Percentiles rank a stretch among this genome's conserved stretches.
Evolutionary conservation across 2,329 filamentous ascomycete species (phyloP).

Genomic region (Botrytis aclada): DNA sequence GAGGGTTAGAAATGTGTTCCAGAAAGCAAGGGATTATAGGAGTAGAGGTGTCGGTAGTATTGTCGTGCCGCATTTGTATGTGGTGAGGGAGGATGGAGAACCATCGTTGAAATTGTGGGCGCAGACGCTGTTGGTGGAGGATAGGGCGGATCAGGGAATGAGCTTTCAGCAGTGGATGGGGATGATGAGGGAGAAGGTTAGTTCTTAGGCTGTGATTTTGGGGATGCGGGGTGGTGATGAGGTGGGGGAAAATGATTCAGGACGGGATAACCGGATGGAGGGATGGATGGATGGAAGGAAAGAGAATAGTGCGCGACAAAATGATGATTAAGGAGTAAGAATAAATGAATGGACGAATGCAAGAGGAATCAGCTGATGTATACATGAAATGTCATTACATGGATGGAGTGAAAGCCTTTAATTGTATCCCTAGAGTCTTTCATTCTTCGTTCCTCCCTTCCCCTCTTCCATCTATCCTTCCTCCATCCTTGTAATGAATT

Average conservation of each 20-base stretch:
- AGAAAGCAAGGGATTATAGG: conserved; percentile 87
- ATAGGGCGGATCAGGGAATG: conserved; percentile 89
- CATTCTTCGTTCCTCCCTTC: neutral
- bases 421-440: neutral
- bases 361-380: neutral
- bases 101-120: conserved; percentile 95
- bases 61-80: conserved; percentile 85
- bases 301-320: neutral
- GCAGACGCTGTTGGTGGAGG: conserved; percentile 91
- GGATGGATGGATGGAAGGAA: neutral
- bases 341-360: too few relatives aligned
- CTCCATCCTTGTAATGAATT: too few relatives aligned
- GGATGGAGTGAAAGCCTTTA: neutral
- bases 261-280: neutral
- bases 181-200: conserved; percentile 89
- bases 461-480: too few relatives aligned
- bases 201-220: conserved; percentile 29
- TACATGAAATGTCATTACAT: conserved; percentile 1
- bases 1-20: conserved; percentile 80
- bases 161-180: conserved; percentile 94
- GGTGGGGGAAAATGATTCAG: neutral
- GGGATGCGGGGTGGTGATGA: neutral
- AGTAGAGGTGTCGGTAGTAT: conserved; percentile 89
- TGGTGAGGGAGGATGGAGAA: conserved; percentile 93
- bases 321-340: neutral